Evolutionary conservation across 768 basidiomycete species (phyloP).

Genomic region (Tricholoma saponaceum): DNA sequence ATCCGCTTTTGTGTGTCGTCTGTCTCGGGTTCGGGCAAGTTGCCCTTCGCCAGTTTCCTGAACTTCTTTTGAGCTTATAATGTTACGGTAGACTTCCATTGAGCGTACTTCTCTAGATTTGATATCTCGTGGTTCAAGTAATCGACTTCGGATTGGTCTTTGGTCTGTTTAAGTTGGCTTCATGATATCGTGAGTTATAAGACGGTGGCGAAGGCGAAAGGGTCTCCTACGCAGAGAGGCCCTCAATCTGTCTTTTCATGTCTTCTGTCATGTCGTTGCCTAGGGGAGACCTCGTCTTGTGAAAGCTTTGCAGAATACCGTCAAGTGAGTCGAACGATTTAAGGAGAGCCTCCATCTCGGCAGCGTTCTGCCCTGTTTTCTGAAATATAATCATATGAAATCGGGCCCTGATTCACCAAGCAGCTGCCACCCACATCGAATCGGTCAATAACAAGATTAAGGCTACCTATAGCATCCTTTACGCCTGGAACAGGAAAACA

Average conservation of each 20-base stretch:
- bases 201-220: background rate
- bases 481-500: constrained; percentile 12
- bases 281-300: background rate
- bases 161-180: background rate
- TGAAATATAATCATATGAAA: background rate
- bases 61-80: background rate
- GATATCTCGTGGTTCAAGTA: background rate
- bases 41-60: background rate
- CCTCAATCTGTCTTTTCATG: background rate
- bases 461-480: constrained; percentile 5
- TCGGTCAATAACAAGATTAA: constrained; percentile 6
- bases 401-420: background rate
- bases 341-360: constrained; percentile 3
- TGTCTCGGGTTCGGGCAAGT: background rate
- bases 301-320: background rate
- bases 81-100: background rate
- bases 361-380: constrained; percentile 9
- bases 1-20: background rate
- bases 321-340: background rate
- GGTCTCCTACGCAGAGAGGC: background rate
- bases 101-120: background rate
- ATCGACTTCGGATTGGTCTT: background rate
- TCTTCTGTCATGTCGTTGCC: background rate
- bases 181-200: background rate
- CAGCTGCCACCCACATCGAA: constrained; percentile 7